phyloP scores from a whole-genome alignment of 1,139 yeast species.

The Kazachstania sp. region DNA sequence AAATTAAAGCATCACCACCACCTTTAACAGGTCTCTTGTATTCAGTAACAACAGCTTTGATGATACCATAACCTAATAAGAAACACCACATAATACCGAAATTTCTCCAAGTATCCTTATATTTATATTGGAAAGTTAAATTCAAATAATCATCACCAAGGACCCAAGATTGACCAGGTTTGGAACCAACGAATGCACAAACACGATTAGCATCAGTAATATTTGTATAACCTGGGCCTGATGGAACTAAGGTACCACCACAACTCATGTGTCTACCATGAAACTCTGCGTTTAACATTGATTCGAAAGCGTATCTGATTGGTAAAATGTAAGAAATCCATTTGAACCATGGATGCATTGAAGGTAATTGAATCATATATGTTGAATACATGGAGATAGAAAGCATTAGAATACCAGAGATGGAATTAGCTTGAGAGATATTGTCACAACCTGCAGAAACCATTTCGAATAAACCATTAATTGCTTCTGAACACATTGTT shows the following conservation, averaged over 20 bases:
- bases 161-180: constrained; percentile 35
- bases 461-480: constrained; percentile 42
- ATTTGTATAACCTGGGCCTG: constrained; percentile 43
- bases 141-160: constrained; percentile 40
- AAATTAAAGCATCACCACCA: constrained; percentile 38
- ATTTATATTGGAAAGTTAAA: constrained; percentile 34
- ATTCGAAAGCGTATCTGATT: constrained; percentile 48
- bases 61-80: constrained; percentile 32
- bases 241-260: constrained; percentile 39
- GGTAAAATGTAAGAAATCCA: constrained; percentile 57
- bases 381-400: constrained; percentile 46
- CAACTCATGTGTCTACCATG: constrained; percentile 50
- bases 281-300: constrained; percentile 47
- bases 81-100: constrained; percentile 43
- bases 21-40: constrained; percentile 34
- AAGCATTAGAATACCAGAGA: constrained; percentile 43
- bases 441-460: constrained; percentile 42
- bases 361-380: constrained; percentile 47
- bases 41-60: constrained; percentile 36
- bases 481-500: constrained; percentile 34
- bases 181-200: constrained; percentile 45
- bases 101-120: constrained; percentile 43
- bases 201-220: constrained; percentile 36
- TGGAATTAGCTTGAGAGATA: constrained; percentile 44
- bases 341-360: constrained; percentile 59